Percentiles rank a stretch among this genome's conserved stretches.
phyloP scores from a whole-genome alignment of 1,139 yeast genomes.

The Debaryomyces robertsiae region DNA sequence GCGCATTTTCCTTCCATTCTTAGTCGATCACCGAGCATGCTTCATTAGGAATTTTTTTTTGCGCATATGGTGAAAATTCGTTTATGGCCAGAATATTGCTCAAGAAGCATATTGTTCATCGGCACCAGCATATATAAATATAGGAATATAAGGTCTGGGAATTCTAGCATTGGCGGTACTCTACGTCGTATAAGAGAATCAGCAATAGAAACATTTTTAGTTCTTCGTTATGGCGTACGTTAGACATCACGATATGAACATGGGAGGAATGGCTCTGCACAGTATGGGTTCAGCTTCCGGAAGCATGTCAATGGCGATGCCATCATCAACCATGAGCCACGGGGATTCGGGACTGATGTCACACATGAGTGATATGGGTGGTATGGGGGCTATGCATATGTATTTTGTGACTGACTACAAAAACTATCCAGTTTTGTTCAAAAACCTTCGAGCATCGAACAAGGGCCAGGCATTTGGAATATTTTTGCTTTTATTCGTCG shows the following conservation, averaged over 20 bases:
- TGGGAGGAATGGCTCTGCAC: constrained; percentile 17
- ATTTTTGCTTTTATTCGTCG: constrained; percentile 57
- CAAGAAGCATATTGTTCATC: not conserved
- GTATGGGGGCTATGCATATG: constrained; percentile 51
- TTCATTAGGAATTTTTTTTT: constrained; percentile 1
- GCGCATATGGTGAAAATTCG: not conserved
- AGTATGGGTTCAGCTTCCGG: constrained; percentile 17
- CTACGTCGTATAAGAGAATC: too few species aligned
- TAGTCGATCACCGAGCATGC: not conserved
- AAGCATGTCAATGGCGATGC: constrained; percentile 16
- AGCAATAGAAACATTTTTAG: too few species aligned
- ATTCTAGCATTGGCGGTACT: too few species aligned
- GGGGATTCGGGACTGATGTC: constrained; percentile 26
- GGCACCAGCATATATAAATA: too few species aligned
- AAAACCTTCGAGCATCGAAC: constrained; percentile 49
- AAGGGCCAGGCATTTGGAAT: constrained; percentile 73
- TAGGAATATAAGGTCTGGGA: too few species aligned
- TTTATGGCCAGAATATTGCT: not conserved
- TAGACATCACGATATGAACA: constrained; percentile 10
- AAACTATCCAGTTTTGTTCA: constrained; percentile 64
- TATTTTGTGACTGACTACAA: constrained; percentile 53
- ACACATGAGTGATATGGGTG: constrained; percentile 14
- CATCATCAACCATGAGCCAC: constrained; percentile 16
- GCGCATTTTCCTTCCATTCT: too few species aligned
- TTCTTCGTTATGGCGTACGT: constrained; percentile 1